phyloP scores from a whole-genome alignment of 1,139 yeast genomes.

The Dujonia santamariae region DNA sequence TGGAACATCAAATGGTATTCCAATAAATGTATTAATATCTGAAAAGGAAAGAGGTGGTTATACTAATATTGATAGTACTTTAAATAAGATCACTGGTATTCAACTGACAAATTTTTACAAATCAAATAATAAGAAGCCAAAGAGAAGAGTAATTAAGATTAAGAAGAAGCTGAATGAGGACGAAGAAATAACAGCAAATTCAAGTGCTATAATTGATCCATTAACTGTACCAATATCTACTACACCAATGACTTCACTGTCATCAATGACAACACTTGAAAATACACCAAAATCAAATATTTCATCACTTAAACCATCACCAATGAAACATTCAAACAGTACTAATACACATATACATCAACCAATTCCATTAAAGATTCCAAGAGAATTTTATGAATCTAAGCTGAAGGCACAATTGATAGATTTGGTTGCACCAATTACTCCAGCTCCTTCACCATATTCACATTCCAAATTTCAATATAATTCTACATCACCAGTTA shows the following conservation, averaged over 20 bases:
- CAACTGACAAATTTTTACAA: conserved; percentile 42
- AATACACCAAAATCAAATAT: too few species aligned
- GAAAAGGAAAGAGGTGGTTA: conserved; percentile 21
- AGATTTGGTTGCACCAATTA: conserved; percentile 2
- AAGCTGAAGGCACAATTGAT: conserved; percentile 8
- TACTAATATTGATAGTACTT: conserved; percentile 32
- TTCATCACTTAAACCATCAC: too few species aligned
- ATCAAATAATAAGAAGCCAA: conserved; percentile 35
- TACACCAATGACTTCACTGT: too few species aligned
- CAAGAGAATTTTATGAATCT: conserved; percentile 14
- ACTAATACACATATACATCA: too few species aligned
- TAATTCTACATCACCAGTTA: conserved; percentile 15
- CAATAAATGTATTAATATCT: conserved; percentile 33
- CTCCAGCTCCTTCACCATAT: conserved; percentile 6
- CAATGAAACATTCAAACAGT: too few species aligned
- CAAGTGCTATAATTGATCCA: conserved; percentile 2
- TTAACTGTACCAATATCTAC: too few species aligned
- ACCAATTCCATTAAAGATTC: conserved; percentile 24
- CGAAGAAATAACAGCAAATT: conserved; percentile 3
- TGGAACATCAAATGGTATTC: conserved; percentile 30
- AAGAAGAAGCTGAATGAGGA: conserved; percentile 17
- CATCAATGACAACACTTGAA: too few species aligned
- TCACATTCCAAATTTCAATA: conserved; percentile 4
- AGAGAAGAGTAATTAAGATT: conserved; percentile 47
- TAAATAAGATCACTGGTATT: conserved; percentile 45